Evolutionary conservation across 2,329 filamentous ascomycete genomes (phyloP).

Genomic region (Escovopsis sp.): DNA sequence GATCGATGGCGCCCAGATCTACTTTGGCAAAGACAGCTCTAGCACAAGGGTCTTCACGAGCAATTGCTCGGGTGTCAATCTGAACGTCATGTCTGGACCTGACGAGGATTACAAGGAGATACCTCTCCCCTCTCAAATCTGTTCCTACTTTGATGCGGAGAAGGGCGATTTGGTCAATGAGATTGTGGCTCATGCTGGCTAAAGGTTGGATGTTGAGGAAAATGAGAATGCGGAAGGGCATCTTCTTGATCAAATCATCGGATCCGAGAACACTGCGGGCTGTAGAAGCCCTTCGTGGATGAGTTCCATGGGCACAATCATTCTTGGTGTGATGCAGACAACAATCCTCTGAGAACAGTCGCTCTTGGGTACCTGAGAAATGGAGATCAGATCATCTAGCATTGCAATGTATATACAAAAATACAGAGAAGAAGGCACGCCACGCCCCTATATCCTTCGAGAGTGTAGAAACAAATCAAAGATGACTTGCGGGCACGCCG

Average conservation of each 20-base stretch:
- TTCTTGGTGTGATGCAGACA: too few relatives aligned
- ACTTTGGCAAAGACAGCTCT: conserved; percentile 66
- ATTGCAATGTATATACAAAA: not conserved
- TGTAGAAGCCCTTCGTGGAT: not conserved
- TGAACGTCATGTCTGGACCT: conserved; percentile 58
- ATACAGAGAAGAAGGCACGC: not conserved
- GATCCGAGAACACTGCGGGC: not conserved
- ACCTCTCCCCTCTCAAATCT: conserved; percentile 78
- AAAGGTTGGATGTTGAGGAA: conserved; percentile 9
- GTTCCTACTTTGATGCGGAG: conserved; percentile 52
- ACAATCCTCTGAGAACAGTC: not conserved
- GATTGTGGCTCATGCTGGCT: conserved; percentile 90
- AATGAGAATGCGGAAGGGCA: not conserved
- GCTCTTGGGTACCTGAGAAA: not conserved
- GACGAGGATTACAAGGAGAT: conserved; percentile 78
- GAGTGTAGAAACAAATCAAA: too few relatives aligned
- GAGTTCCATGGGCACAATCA: too few relatives aligned
- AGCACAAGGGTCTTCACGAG: conserved; percentile 74
- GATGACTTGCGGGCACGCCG: too few relatives aligned
- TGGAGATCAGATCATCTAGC: not conserved
- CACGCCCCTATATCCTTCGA: not conserved
- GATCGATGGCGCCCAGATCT: conserved; percentile 78
- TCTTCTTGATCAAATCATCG: not conserved
- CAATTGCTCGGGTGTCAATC: conserved; percentile 76
- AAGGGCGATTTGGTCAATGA: conserved; percentile 72